phyloP scores from a whole-genome alignment of 257 asterid genomes.

The Euphrasia confusa region DNA sequence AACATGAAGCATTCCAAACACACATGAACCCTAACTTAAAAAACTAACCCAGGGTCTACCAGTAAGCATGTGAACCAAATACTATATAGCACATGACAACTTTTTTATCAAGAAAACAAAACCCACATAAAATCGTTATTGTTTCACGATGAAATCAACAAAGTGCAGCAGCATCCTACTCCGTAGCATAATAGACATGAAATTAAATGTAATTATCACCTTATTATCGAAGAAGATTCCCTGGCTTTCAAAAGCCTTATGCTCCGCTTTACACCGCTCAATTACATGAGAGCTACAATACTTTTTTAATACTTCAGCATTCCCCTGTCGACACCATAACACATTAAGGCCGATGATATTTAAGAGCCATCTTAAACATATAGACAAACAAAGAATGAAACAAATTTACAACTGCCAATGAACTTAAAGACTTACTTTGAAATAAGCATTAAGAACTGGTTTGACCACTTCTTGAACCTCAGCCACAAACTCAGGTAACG shows the following conservation, averaged over 20 bases:
- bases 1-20: conserved; percentile 6
- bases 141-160: not conserved
- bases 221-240: conserved; percentile 75
- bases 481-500: conserved; percentile 90
- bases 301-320: conserved; percentile 54
- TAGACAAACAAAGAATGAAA: not conserved
- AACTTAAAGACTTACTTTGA: conserved; percentile 53
- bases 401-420: conserved; percentile 3
- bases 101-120: not conserved
- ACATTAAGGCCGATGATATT: conserved; percentile 3
- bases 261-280: conserved; percentile 94
- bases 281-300: conserved; percentile 75
- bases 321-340: conserved; percentile 47
- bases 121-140: not conserved
- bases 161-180: not conserved
- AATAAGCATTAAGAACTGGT: conserved; percentile 88
- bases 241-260: conserved; percentile 62
- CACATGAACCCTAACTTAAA: not conserved
- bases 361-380: not conserved
- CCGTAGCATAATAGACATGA: not conserved
- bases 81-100: not conserved
- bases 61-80: conserved; percentile 5
- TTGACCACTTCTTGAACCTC: conserved; percentile 90
- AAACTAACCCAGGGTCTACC: not conserved
- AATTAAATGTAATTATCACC: conserved; percentile 33